These are phyloP conservation scores for Dalechampia spathulata DNA, from an alignment of 441 rosid species.

Conservation along the genomic window DNA sequence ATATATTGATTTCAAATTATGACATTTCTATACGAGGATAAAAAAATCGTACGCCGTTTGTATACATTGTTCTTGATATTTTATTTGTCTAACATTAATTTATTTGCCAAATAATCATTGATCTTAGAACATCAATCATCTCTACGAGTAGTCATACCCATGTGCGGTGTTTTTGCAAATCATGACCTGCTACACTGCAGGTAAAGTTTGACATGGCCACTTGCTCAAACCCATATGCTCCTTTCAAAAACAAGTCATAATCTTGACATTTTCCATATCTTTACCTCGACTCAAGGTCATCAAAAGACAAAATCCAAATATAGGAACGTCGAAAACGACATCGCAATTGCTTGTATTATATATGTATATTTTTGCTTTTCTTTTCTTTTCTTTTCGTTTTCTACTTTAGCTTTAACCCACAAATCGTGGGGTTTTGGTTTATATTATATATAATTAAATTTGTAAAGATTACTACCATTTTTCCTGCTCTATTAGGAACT, in stretches of 20 bases:
- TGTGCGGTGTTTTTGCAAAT: conserved; percentile 16
- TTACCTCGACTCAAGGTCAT: conserved; percentile 23
- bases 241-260: conserved; percentile 25
- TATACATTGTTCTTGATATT: too few species aligned
- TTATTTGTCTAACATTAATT: too few species aligned
- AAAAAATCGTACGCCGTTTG: background rate
- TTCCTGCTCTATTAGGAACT: conserved; percentile 1
- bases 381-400: background rate
- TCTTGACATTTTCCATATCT: conserved; percentile 8
- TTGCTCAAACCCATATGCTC: conserved; percentile 1
- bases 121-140: background rate
- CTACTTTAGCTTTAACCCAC: background rate
- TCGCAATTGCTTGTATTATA: too few species aligned
- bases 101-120: too few species aligned
- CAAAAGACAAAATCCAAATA: conserved; percentile 7
- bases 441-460: background rate
- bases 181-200: conserved; percentile 19
- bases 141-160: conserved; percentile 3
- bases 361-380: too few species aligned
- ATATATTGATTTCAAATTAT: background rate
- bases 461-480: background rate
- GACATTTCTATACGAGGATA: background rate
- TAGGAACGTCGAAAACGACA: conserved; percentile 17
- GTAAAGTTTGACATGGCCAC: conserved; percentile 26
- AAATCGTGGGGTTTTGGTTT: background rate